Conservation (phyloP, 129 eudicot genomes). For the Escallonia herrerae region DNA sequence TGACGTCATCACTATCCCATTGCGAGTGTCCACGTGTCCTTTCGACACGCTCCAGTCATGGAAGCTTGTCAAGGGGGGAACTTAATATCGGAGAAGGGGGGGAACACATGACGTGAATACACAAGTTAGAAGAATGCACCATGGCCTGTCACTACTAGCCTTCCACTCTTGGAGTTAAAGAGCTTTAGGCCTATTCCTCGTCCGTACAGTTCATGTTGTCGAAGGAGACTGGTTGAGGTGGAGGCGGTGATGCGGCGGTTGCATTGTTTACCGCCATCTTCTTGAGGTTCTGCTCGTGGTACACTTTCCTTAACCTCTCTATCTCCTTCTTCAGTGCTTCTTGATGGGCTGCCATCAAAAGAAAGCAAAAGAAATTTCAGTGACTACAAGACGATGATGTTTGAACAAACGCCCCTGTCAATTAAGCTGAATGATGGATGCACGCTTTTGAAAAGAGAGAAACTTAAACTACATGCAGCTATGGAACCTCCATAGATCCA, state of each 20-base stretch:
- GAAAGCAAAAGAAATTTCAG: not conserved
- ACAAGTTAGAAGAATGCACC: constrained; percentile 36
- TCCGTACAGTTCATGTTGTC: constrained; percentile 23
- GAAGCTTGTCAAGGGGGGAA: too few relatives aligned
- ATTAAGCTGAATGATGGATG: too few relatives aligned
- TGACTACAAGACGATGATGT: too few relatives aligned
- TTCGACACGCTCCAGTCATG: constrained; percentile 27
- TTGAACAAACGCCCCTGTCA: too few relatives aligned
- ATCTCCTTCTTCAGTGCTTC: constrained; percentile 89
- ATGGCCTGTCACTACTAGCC: not conserved
- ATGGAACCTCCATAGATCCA: too few relatives aligned
- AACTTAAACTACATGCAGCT: too few relatives aligned
- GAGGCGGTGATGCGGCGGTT: constrained; percentile 15
- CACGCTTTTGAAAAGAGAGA: too few relatives aligned
- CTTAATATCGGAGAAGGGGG: constrained; percentile 22
- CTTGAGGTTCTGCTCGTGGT: constrained; percentile 63
- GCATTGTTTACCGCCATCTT: constrained; percentile 23
- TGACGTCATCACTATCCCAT: constrained; percentile 19
- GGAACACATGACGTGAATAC: constrained; percentile 69
- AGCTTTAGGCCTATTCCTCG: constrained; percentile 15
- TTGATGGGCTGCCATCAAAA: constrained; percentile 59
- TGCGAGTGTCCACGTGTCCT: constrained; percentile 7
- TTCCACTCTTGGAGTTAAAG: not conserved
- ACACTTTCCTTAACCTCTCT: constrained; percentile 67
- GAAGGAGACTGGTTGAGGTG: constrained; percentile 13